phyloP scores from a whole-genome alignment of 1,284 basidiomycete genomes.

The Melampsora larici-populina region DNA sequence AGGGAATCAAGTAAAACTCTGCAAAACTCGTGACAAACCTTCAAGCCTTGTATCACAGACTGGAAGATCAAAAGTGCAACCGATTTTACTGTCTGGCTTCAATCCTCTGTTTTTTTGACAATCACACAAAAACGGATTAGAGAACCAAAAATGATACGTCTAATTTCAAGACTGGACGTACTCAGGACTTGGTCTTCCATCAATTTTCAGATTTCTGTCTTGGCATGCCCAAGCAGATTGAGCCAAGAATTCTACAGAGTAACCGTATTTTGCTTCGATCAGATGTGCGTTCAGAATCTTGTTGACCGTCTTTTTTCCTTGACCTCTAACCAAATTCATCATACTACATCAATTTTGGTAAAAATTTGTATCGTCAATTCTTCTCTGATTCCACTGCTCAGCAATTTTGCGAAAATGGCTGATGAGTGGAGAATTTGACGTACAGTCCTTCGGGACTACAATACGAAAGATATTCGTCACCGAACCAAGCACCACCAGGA shows the following conservation, averaged over 20 bases:
- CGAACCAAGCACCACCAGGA: slow-evolving; percentile 22
- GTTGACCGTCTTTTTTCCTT: slow-evolving; percentile 26
- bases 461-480: slow-evolving; percentile 26
- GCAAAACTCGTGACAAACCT: slow-evolving; percentile 1
- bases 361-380: too few relatives aligned
- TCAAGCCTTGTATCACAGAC: slow-evolving; percentile 32
- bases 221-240: slow-evolving; percentile 40
- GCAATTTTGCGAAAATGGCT: too few relatives aligned
- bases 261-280: slow-evolving; percentile 34
- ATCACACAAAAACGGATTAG: not conserved
- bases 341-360: not conserved
- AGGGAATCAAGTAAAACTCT: not conserved
- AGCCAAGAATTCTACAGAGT: slow-evolving; percentile 34
- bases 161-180: not conserved
- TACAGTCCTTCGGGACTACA: slow-evolving; percentile 40
- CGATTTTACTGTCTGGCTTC: slow-evolving; percentile 8
- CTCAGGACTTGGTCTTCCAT: slow-evolving; percentile 25
- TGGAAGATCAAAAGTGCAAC: slow-evolving; percentile 33
- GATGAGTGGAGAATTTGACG: not conserved
- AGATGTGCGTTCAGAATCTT: slow-evolving; percentile 34
- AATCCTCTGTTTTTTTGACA: not conserved
- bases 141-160: not conserved
- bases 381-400: too few relatives aligned
- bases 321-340: slow-evolving; percentile 39
- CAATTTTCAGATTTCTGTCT: slow-evolving; percentile 37